These are phyloP conservation scores for Phytophthora multivora DNA, from an alignment of 352 stramenopile genomes.

Conservation along the genomic window DNA sequence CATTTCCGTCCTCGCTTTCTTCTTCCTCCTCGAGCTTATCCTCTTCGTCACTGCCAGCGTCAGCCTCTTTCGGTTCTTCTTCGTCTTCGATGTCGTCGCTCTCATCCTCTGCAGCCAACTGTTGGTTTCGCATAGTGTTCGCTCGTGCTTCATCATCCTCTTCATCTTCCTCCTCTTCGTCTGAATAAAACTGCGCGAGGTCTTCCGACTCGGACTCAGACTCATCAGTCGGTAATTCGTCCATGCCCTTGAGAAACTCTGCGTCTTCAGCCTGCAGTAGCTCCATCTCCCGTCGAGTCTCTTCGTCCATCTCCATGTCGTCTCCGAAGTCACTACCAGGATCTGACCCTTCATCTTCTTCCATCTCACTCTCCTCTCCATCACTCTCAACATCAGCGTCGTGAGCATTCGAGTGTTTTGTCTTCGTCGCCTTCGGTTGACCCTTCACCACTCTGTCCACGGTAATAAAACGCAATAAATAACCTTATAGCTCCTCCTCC, in stretches of 20 bases:
- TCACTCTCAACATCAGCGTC: slow-evolving; percentile 29
- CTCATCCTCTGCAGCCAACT: slow-evolving; percentile 14
- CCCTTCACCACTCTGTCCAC: slow-evolving; percentile 65
- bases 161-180: slow-evolving; percentile 53
- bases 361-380: slow-evolving; percentile 28
- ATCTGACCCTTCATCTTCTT: slow-evolving; percentile 34
- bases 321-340: slow-evolving; percentile 30
- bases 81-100: slow-evolving; percentile 24
- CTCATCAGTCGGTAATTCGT: slow-evolving; percentile 85
- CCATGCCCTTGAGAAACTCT: slow-evolving; percentile 84
- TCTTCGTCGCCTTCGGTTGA: slow-evolving; percentile 25
- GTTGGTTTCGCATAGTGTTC: slow-evolving; percentile 68
- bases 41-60: slow-evolving; percentile 12
- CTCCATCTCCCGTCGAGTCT: slow-evolving; percentile 75
- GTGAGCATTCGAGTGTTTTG: slow-evolving; percentile 8
- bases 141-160: slow-evolving; percentile 45
- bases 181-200: slow-evolving; percentile 66
- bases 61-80: slow-evolving; percentile 21
- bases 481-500: background rate
- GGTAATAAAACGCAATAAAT: slow-evolving; percentile 1
- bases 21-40: slow-evolving; percentile 34
- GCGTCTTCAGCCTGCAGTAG: slow-evolving; percentile 81
- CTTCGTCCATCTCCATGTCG: slow-evolving; percentile 80
- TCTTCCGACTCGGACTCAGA: slow-evolving; percentile 78
- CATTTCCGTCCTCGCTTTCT: slow-evolving; percentile 31